Conservation (phyloP, 2,329 filamentous ascomycete genomes). For the Microcyclosporella mali region DNA sequence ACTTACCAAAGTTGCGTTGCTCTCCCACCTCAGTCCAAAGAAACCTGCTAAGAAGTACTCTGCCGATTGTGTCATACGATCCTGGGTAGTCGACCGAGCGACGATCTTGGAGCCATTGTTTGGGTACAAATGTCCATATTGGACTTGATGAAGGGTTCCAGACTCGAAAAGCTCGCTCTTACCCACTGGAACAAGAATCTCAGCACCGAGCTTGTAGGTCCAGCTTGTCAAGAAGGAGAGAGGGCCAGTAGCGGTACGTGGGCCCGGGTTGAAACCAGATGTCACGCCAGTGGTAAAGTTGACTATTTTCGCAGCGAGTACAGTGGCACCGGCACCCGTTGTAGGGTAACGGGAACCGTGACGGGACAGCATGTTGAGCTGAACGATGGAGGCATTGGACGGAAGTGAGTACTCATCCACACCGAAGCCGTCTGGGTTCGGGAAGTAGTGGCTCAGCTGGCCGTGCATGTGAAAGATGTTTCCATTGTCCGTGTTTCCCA, state of each 20-base stretch:
- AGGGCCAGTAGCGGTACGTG: slow-evolving; percentile 49
- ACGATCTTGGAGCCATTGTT: slow-evolving; percentile 68
- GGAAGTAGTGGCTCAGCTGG: slow-evolving; percentile 62
- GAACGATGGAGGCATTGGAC: slow-evolving; percentile 59
- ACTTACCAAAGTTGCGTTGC: slow-evolving; percentile 26
- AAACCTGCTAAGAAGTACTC: slow-evolving; percentile 76
- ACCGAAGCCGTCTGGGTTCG: slow-evolving; percentile 63
- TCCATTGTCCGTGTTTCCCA: slow-evolving; percentile 49
- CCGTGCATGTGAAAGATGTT: slow-evolving; percentile 69
- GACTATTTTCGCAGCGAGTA: slow-evolving; percentile 53
- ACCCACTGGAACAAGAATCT: slow-evolving; percentile 67
- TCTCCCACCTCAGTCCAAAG: slow-evolving; percentile 68
- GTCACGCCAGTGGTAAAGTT: slow-evolving; percentile 40
- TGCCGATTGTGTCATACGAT: slow-evolving; percentile 69
- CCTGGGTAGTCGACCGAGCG: slow-evolving; percentile 67
- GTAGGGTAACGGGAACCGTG: slow-evolving; percentile 72
- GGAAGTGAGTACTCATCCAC: slow-evolving; percentile 66
- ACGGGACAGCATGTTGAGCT: slow-evolving; percentile 66
- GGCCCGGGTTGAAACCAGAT: slow-evolving; percentile 6
- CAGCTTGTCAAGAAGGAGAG: slow-evolving; percentile 64
- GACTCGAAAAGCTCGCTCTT: slow-evolving; percentile 56
- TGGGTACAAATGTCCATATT: slow-evolving; percentile 61
- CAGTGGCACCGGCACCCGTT: slow-evolving; percentile 48
- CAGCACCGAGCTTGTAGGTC: slow-evolving; percentile 62
- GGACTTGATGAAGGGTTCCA: slow-evolving; percentile 64